A percentile compares a stretch with the other conserved stretches of the same genome.
phyloP scores from a whole-genome alignment of 106 monocot species.

The Ottelia alismoides region DNA sequence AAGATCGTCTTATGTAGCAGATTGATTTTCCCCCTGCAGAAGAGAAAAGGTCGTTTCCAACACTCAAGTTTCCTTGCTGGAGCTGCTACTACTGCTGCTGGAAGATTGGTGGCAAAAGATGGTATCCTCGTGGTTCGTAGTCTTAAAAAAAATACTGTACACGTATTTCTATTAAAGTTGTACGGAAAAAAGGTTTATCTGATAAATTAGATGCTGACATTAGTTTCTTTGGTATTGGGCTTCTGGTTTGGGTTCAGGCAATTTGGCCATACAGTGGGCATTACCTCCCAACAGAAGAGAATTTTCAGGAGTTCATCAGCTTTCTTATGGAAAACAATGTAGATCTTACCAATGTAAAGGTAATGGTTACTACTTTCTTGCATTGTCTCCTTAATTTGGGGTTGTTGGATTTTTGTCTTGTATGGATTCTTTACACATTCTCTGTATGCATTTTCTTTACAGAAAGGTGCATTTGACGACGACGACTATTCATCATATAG shows the following conservation, averaged over 20 bases:
- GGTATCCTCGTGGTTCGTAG: constrained; percentile 59
- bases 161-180: no score
- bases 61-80: constrained; percentile 86
- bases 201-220: no score
- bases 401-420: no score
- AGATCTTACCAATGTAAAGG: constrained; percentile 72
- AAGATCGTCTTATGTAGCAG: no score
- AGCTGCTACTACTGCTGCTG: constrained; percentile 63
- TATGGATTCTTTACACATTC: no score
- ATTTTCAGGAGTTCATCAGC: constrained; percentile 78
- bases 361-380: no score
- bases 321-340: constrained; percentile 50
- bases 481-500: constrained; percentile 11
- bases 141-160: no score
- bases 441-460: no score
- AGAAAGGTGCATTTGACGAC: constrained; percentile 18
- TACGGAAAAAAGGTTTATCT: no score
- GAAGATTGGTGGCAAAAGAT: constrained; percentile 58
- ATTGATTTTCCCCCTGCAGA: constrained; percentile 24
- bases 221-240: no score
- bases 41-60: constrained; percentile 71
- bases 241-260: constrained; percentile 27
- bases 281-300: constrained; percentile 89
- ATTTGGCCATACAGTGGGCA: constrained; percentile 96
- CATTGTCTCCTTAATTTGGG: no score